Evolutionary conservation across 2,329 filamentous ascomycete species (phyloP), one percentile per base, ranked within the genome.

Genomic region (Aspergillus versicolor): DNA sequence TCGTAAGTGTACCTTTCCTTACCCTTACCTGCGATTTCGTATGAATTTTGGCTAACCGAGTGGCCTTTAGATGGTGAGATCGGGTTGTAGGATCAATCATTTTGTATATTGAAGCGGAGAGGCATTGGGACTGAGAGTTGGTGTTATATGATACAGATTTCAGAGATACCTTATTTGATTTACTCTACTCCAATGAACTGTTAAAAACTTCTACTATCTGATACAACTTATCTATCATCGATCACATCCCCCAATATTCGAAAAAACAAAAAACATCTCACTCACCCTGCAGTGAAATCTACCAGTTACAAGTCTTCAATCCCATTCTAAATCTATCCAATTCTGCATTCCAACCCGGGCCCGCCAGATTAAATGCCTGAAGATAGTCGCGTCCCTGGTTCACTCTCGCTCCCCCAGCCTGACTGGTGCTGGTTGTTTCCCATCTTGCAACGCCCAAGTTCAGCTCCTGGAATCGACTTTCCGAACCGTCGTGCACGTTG

Each of bases 1-100:
- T 75, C 73, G 60, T 79, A 64, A 75, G 76, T 75, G 71, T 38
- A 13, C 17, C 75, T 72, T 32, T 22, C 13, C 12, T 22, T 32
- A 19, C 13, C 3, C 8, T 17, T 45, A 1, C 17, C 7, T 15
- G 13, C 3, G 2, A 30, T 32, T 21, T 19, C 21, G 0, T 13
- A 21, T 42, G 45, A 45, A 27, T 43, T 37, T 22, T 43, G 21
- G 27, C 34, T 37, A 42, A 42, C 40, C 15, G 21, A 19, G 40
- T 21, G 43, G 22, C 13, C 32, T 37, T 6, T 15, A 37, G 34
- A n/a, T 37, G 34, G 34, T 37, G 34, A 37, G 34, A 21, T 7
- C 24, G 24, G 24, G 21, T 21, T 21, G 21, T 21, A 21, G 21
- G 21, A 21, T 21, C 21, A 21, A 4, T 21, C 21, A 4, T 21